These are phyloP conservation scores for Xylariales sp. DNA, from an alignment of 2,329 filamentous ascomycete genomes.

Conservation along the genomic window DNA sequence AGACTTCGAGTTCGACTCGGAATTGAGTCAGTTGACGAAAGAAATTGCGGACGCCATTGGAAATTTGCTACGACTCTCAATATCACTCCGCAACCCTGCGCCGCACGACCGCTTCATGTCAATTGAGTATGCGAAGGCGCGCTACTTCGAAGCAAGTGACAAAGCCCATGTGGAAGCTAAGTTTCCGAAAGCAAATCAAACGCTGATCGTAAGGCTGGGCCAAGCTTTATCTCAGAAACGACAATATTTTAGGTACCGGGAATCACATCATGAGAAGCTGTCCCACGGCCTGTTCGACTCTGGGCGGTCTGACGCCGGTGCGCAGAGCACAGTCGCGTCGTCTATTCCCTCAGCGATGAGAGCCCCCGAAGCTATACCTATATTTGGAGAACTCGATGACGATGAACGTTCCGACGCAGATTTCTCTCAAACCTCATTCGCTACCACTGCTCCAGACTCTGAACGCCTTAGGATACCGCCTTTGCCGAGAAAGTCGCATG, in stretches of 20 bases:
- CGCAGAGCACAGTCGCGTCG: conserved; percentile 40
- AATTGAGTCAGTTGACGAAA: conserved; percentile 36
- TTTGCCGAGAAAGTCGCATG: conserved; percentile 38
- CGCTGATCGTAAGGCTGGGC: conserved; percentile 46
- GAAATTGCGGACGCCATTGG: conserved; percentile 47
- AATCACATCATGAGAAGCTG: conserved; percentile 52
- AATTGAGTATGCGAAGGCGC: conserved; percentile 37
- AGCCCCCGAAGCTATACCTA: not conserved
- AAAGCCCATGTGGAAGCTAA: conserved; percentile 49
- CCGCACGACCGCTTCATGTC: conserved; percentile 50
- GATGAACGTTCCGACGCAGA: conserved; percentile 42
- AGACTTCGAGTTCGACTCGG: conserved; percentile 33
- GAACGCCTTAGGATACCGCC: conserved; percentile 41
- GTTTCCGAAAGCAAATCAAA: conserved; percentile 39
- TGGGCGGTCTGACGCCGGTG: conserved; percentile 28
- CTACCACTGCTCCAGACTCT: conserved; percentile 41
- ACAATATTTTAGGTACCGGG: conserved; percentile 53
- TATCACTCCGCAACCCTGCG: conserved; percentile 53
- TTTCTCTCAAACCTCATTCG: conserved; percentile 48
- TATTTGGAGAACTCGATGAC: conserved; percentile 33
- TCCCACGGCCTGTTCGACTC: conserved; percentile 42
- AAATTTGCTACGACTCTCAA: conserved; percentile 52
- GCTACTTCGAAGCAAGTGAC: conserved; percentile 46
- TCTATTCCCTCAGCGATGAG: conserved; percentile 42
- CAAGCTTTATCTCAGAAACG: conserved; percentile 51